phyloP scores from a whole-genome alignment of 2,329 filamentous ascomycete genomes.

The Sporothrix variecibatus region DNA sequence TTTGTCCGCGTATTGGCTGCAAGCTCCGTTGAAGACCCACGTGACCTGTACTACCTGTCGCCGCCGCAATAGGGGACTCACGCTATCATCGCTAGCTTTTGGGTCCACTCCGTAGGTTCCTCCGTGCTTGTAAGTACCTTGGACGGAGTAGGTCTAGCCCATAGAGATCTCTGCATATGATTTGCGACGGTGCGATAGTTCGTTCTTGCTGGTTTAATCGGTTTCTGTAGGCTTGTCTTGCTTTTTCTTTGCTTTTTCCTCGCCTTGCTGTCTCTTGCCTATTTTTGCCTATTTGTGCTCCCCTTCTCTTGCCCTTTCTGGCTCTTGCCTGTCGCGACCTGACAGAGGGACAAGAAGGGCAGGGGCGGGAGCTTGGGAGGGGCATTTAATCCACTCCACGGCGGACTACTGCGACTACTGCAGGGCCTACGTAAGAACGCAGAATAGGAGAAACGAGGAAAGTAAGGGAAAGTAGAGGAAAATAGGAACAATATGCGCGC shows the following conservation, averaged over 20 bases:
- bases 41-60: neutral
- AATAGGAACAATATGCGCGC: neutral
- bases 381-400: neutral
- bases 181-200: neutral
- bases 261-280: too few species aligned
- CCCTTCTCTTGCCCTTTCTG: neutral
- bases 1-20: neutral
- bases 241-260: neutral
- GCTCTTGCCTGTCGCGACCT: neutral
- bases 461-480: neutral
- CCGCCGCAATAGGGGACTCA: neutral
- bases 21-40: neutral
- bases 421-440: neutral
- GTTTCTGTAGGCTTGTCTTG: neutral
- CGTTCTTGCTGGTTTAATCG: too few species aligned
- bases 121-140: neutral
- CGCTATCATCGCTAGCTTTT: neutral
- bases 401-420: neutral
- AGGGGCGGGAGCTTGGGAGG: neutral
- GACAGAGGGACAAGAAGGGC: neutral
- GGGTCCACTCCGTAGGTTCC: neutral
- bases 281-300: neutral
- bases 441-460: neutral
- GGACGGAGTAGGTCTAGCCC: conserved; percentile 10
- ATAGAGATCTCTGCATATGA: conserved; percentile 6